Base-by-base conservation (phyloP, 2,329 filamentous ascomycete genomes). In the Aureobasidium zeae region DNA sequence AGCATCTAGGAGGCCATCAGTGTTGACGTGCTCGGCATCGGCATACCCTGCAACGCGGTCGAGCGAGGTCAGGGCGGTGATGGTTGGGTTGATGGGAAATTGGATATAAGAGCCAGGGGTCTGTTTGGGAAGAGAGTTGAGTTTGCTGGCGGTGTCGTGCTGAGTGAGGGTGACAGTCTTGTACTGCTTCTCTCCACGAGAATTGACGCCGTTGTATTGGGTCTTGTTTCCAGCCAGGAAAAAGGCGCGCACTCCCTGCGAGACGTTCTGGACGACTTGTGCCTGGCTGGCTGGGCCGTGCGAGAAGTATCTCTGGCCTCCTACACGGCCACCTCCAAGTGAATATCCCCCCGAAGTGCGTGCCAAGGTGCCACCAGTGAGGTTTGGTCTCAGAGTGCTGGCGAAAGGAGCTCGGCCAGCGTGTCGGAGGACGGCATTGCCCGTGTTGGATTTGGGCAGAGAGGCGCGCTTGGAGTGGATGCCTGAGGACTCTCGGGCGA, bases 191-290 rank as follows among this genome's bases (percentile, higher is more conserved):
- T 88, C 79, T 32, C 88, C 88, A 9, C 73, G 77, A 12, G 76
- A 64, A 44, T 81, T 79, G 31, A 82, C 62, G 10, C 89, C 89
- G 59, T 94, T 84, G 55, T 88, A 95, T 46, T 84, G 83, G 8
- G 83, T 81, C 61, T 88, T 91, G 57, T 94, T 79, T 0, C 91
- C 91, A 0, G 84, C 87, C n/a, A 94, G 72, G 66, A 86, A 82
- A 65, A 98, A 95, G 10, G 87, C 88, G 43, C 91, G 79, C 57
- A 96, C 81, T 4, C 87, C 91, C 54, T 87, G 81, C 10, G 86
- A 94, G n/a, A 95, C 89, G 63, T 94, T 94, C 62, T 91, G 83
- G 39, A 96, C 77, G 34, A 96, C 86, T 61, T 96, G 86, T 1
- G 88, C 86, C 28, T 86, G 87, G 6, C 81, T 77, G 8, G 85